Percentiles rank a stretch among this genome's conserved stretches.
Conservation (phyloP, 257 asterid species). For the Solanum lignicaule region DNA sequence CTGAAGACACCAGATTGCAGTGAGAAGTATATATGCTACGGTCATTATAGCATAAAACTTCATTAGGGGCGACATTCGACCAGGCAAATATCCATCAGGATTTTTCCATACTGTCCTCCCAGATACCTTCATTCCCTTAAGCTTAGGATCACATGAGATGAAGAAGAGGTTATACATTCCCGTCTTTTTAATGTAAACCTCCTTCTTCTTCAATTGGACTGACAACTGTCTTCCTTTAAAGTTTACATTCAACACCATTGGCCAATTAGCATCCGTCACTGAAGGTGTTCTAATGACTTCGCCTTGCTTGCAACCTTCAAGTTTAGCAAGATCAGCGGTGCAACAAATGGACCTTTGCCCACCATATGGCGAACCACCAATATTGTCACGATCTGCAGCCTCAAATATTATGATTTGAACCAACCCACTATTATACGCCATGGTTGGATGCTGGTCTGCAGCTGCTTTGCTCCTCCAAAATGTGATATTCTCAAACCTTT, state of each 20-base stretch:
- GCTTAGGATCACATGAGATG: constrained; percentile 84
- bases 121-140: constrained; percentile 69
- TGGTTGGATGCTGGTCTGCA: constrained; percentile 49
- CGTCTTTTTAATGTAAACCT: constrained; percentile 48
- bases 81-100: constrained; percentile 93
- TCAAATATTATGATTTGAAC: constrained; percentile 83
- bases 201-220: constrained; percentile 58
- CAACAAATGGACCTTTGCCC: constrained; percentile 98
- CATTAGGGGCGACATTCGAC: constrained; percentile 95
- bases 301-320: constrained; percentile 93
- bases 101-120: constrained; percentile 93
- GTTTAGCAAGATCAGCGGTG: constrained; percentile 89
- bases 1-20: constrained; percentile 80
- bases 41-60: constrained; percentile 70
- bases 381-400: constrained; percentile 81
- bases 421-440: constrained; percentile 61
- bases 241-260: constrained; percentile 48
- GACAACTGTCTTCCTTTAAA: constrained; percentile 61
- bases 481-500: constrained; percentile 85
- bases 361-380: constrained; percentile 97
- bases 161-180: constrained; percentile 98
- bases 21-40: constrained; percentile 52
- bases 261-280: constrained; percentile 58
- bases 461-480: constrained; percentile 76
- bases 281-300: constrained; percentile 72